These are phyloP conservation scores for Yamadazyma sp. DNA, from an alignment of 1,139 yeast genomes.

Conservation along the genomic window DNA sequence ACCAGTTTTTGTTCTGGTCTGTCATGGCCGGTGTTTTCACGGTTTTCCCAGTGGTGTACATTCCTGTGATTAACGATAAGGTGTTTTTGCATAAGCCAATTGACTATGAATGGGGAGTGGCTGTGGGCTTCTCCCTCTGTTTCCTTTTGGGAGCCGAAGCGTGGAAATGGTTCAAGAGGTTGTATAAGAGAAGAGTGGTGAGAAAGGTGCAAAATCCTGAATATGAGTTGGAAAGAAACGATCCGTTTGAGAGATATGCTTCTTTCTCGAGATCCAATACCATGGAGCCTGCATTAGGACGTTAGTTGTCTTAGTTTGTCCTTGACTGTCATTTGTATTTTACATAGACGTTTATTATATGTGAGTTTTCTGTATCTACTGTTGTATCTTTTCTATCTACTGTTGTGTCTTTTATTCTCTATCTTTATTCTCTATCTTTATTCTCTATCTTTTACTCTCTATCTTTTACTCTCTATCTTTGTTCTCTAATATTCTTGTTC, in stretches of 20 bases:
- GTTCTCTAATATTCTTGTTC: too few species aligned
- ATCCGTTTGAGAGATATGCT: conserved; percentile 64
- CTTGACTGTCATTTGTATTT: too few species aligned
- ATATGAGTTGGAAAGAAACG: conserved; percentile 59
- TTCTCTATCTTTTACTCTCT: background rate
- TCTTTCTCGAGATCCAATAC: conserved; percentile 52
- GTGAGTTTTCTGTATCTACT: too few species aligned
- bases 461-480: too few species aligned
- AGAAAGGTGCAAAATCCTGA: conserved; percentile 54
- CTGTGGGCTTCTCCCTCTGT: conserved; percentile 61
- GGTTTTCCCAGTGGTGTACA: conserved; percentile 81
- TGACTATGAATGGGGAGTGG: conserved; percentile 82
- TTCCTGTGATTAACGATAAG: conserved; percentile 78
- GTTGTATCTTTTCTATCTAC: too few species aligned
- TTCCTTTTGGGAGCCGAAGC: conserved; percentile 63
- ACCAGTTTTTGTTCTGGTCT: conserved; percentile 84
- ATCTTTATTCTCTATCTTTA: background rate
- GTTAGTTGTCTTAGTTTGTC: too few species aligned
- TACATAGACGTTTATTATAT: too few species aligned
- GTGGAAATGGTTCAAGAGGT: conserved; percentile 68
- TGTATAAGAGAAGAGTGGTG: conserved; percentile 40
- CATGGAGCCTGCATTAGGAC: conserved; percentile 15
- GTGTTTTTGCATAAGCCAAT: conserved; percentile 78
- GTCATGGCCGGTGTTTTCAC: conserved; percentile 68
- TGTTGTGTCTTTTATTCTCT: too few species aligned